Evolutionary conservation across 2,329 filamentous ascomycete genomes (phyloP).

Genomic region (Dactylellina haptotyla): DNA sequence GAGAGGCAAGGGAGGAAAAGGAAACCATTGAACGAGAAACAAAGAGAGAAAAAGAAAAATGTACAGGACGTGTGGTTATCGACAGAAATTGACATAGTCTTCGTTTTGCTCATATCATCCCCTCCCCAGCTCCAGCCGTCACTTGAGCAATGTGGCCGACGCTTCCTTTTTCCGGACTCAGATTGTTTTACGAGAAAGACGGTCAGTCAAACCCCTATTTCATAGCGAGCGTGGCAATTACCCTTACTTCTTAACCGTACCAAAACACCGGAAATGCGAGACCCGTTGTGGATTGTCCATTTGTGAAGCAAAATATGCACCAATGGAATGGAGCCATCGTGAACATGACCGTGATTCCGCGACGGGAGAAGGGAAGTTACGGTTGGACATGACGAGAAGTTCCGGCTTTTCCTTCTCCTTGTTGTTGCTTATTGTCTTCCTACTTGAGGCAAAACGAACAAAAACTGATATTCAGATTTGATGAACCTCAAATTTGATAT

Average conservation of each 20-base stretch:
- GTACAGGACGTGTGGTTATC: slow-evolving; percentile 3
- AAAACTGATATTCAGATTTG: no score
- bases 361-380: slow-evolving; percentile 41
- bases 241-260: slow-evolving; percentile 17
- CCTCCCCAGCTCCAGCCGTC: slow-evolving; percentile 31
- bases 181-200: slow-evolving; percentile 20
- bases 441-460: background rate
- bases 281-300: slow-evolving; percentile 17
- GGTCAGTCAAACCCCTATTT: slow-evolving; percentile 40
- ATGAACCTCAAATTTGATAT: no score
- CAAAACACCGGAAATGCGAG: slow-evolving; percentile 37
- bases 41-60: slow-evolving; percentile 1
- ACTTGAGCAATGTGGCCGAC: slow-evolving; percentile 47
- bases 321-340: slow-evolving; percentile 43
- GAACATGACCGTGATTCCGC: slow-evolving; percentile 47
- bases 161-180: slow-evolving; percentile 51
- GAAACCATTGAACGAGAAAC: background rate
- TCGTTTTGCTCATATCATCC: background rate
- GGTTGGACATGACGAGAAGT: slow-evolving; percentile 32
- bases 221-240: slow-evolving; percentile 13
- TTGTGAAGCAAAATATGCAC: slow-evolving; percentile 42
- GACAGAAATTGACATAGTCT: slow-evolving; percentile 13
- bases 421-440: background rate
- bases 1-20: background rate
- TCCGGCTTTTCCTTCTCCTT: slow-evolving; percentile 16